Evolutionary conservation across 2,329 filamentous ascomycete species (phyloP).

Genomic region (Paramyrothecium roridum): DNA sequence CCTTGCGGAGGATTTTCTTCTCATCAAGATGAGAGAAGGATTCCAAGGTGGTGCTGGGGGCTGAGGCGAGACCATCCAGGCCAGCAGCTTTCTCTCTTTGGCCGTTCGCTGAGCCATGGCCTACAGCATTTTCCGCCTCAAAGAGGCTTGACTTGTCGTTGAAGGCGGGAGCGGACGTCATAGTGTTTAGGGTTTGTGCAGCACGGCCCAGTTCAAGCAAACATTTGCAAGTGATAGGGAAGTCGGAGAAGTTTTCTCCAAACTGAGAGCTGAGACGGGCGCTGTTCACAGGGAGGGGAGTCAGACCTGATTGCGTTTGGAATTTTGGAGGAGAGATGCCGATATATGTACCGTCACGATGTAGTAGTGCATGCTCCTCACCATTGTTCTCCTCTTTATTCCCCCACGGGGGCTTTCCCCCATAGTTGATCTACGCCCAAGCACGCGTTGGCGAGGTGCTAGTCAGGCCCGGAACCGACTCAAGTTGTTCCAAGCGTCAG

Average conservation of each 20-base stretch:
- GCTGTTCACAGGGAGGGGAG: too few species aligned
- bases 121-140: constrained; percentile 13
- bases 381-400: too few species aligned
- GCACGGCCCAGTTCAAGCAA: neutral
- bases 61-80: constrained; percentile 9
- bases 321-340: too few species aligned
- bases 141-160: constrained; percentile 15
- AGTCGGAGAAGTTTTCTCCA: neutral
- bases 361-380: too few species aligned
- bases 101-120: constrained; percentile 4
- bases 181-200: neutral
- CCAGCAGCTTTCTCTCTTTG: constrained; percentile 6
- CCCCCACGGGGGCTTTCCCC: too few species aligned
- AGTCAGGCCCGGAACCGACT: too few species aligned
- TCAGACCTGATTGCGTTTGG: too few species aligned
- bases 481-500: too few species aligned
- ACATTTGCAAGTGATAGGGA: neutral
- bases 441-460: too few species aligned
- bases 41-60: constrained; percentile 14
- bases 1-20: constrained; percentile 56
- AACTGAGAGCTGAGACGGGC: neutral
- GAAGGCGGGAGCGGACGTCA: constrained; percentile 11
- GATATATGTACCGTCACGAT: too few species aligned
- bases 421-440: too few species aligned
- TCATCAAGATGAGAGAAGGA: constrained; percentile 34